A percentile compares a stretch with the other conserved stretches of the same genome.
phyloP scores from a whole-genome alignment of 2,329 filamentous ascomycete species.

The Aureobasidium sp. region DNA sequence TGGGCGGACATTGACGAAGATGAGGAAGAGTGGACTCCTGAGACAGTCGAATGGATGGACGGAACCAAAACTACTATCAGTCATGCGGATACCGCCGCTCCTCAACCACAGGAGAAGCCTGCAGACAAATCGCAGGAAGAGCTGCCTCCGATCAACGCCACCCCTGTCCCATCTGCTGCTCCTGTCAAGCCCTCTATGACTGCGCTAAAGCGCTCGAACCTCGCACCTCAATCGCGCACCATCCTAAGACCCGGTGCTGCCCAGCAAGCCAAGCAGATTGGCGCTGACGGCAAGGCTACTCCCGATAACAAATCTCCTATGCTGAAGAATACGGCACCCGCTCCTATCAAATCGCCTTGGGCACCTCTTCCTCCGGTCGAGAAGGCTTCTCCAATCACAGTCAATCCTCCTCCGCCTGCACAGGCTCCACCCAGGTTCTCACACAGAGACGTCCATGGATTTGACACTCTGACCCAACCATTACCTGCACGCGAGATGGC shows the following conservation, averaged over 20 bases:
- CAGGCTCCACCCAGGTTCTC: conserved; percentile 21
- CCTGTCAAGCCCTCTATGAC: conserved; percentile 24
- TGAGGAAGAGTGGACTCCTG: conserved; percentile 79
- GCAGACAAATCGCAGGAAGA: conserved; percentile 18
- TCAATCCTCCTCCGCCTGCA: conserved; percentile 45
- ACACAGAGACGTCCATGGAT: conserved; percentile 23
- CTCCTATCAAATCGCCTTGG: conserved; percentile 85
- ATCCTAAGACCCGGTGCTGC: conserved; percentile 43
- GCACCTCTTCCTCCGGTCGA: conserved; percentile 79
- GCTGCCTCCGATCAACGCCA: conserved; percentile 13
- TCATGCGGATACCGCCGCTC: conserved; percentile 11
- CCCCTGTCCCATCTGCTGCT: conserved; percentile 13
- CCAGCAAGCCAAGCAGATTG: conserved; percentile 31
- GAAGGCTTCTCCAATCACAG: conserved; percentile 62
- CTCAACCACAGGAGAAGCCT: conserved; percentile 16
- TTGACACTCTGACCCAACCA: conserved; percentile 27
- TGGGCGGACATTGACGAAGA: conserved; percentile 90
- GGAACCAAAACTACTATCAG: conserved; percentile 63
- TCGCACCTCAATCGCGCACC: conserved; percentile 36
- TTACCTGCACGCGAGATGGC: conserved; percentile 71
- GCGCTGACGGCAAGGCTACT: conserved; percentile 46
- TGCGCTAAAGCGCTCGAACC: conserved; percentile 29
- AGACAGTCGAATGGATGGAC: conserved; percentile 82
- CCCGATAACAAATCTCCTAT: conserved; percentile 60
- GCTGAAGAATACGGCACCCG: conserved; percentile 61